Evolutionary conservation across 768 basidiomycete genomes (phyloP).

Genomic region (Boletus tomentosulus): DNA sequence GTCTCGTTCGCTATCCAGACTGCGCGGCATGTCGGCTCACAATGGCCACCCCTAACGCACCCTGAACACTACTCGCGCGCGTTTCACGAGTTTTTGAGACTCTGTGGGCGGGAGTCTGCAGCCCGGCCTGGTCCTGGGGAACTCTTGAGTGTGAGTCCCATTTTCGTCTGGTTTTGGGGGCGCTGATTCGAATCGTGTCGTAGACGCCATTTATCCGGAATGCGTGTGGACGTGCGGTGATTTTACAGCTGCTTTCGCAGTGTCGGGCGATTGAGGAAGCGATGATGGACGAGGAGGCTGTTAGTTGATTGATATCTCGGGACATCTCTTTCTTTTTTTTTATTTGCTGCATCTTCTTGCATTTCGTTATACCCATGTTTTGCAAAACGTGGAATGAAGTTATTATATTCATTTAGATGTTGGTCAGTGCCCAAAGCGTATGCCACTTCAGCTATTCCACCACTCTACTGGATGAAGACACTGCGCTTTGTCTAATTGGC

Average conservation of each 20-base stretch:
- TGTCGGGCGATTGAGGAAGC: constrained; percentile 63
- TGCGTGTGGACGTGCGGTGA: constrained; percentile 64
- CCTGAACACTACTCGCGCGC: constrained; percentile 60
- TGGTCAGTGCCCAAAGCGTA: too few species aligned
- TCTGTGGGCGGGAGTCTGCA: constrained; percentile 59
- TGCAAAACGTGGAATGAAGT: not conserved
- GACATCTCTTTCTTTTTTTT: not conserved
- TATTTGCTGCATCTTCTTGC: not conserved
- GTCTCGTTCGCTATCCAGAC: constrained; percentile 38
- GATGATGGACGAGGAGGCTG: constrained; percentile 16
- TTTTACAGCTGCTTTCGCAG: constrained; percentile 60
- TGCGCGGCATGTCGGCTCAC: constrained; percentile 42
- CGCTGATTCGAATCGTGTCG: constrained; percentile 1
- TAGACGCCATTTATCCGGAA: constrained; percentile 65
- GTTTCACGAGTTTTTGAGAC: constrained; percentile 68
- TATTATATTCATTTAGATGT: not conserved
- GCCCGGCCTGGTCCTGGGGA: constrained; percentile 54
- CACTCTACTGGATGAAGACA: too few species aligned
- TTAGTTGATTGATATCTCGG: not conserved
- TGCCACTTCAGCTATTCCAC: too few species aligned
- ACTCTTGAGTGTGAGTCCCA: constrained; percentile 50
- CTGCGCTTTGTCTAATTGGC: too few species aligned
- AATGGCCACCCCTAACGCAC: constrained; percentile 60
- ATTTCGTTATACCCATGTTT: not conserved
- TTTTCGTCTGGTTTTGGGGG: not conserved